Base-by-base conservation (phyloP, 1,284 basidiomycete genomes). In the Tausonia pullulans region DNA sequence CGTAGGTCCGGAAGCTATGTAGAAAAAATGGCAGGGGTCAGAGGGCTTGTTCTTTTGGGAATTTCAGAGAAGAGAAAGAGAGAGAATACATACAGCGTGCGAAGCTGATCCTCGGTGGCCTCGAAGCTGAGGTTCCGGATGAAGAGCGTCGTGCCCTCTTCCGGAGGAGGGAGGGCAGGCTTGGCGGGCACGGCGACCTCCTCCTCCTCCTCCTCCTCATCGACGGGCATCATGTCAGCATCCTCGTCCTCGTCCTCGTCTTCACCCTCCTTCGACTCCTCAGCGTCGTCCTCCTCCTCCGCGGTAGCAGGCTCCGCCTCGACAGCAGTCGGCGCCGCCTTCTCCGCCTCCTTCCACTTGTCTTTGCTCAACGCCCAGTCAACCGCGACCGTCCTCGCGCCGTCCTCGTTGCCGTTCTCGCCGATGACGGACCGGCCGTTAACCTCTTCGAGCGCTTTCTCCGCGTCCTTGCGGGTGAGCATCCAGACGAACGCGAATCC, bases 401-500 rank as follows among this genome's bases (percentile, higher is more conserved):
- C 77, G 14, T 79, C 78, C 43, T 76, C 77, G 70, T 73, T 77
- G 67, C 64, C 71, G 68, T 70, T 76, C 65, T 74, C 74, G 54
- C 76, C 43, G 52, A 64, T 61, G 57, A 93, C 79, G 13, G 79
- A 80, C 76, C 83, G 85, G 11, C 91, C 93, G 72, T 98, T 98
- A 68, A 90, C 84, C 5, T 81, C 84, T 69, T 86, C 85, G 68
- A 98, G 81, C 0, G 93, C 95, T 59, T 80, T 80, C 73, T 92
- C 87, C 3, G 93, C 94, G 72, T 94, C 90, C 67, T 87, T 86
- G 71, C 84, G 85, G 68, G 85, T 87, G 68, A 93, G 77, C 82
- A 91, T 93, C 91, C 93, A 97, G 11, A 98, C 86, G 71, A 98
- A 98, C 0, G 92, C 95, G 71, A 96, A 98, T 0, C 95, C 94